These are phyloP conservation scores for Biscogniauxia marginata DNA, from an alignment of 2,329 filamentous ascomycete genomes.

Conservation along the genomic window DNA sequence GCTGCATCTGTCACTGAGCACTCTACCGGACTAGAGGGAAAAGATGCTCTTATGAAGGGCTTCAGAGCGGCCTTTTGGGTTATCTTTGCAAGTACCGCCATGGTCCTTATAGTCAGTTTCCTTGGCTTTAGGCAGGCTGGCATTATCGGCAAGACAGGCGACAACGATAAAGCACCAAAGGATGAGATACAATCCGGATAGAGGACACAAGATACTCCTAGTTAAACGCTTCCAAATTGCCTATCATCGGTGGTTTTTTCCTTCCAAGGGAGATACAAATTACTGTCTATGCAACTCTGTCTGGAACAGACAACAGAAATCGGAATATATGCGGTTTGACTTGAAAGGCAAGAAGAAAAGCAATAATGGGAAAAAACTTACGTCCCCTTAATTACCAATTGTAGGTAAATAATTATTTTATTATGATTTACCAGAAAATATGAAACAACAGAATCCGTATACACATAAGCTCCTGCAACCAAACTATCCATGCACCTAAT, in stretches of 20 bases:
- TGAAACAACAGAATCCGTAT: no score
- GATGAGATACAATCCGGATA: neutral
- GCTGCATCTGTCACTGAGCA: conserved; percentile 44
- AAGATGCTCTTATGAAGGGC: conserved; percentile 43
- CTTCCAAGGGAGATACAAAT: neutral
- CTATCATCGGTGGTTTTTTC: neutral
- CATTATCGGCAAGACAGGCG: conserved; percentile 48
- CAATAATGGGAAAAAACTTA: neutral
- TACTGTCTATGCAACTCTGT: neutral
- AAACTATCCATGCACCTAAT: neutral
- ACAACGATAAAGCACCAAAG: neutral
- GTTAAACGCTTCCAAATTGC: neutral
- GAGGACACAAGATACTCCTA: neutral
- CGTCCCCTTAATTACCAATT: neutral
- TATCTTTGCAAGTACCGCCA: conserved; percentile 45
- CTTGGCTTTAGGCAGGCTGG: conserved; percentile 46
- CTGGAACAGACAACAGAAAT: neutral
- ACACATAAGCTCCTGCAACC: neutral
- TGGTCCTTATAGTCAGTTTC: conserved; percentile 37
- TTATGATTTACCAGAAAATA: neutral
- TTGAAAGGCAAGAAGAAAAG: neutral
- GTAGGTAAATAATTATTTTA: neutral
- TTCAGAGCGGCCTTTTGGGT: conserved; percentile 55
- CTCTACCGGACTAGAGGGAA: conserved; percentile 21
- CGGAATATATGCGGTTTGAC: neutral